Percentiles rank a stretch among this genome's conserved stretches.
phyloP scores from a whole-genome alignment of 2,329 filamentous ascomycete genomes.

The Hymenoscyphus fructigenus region DNA sequence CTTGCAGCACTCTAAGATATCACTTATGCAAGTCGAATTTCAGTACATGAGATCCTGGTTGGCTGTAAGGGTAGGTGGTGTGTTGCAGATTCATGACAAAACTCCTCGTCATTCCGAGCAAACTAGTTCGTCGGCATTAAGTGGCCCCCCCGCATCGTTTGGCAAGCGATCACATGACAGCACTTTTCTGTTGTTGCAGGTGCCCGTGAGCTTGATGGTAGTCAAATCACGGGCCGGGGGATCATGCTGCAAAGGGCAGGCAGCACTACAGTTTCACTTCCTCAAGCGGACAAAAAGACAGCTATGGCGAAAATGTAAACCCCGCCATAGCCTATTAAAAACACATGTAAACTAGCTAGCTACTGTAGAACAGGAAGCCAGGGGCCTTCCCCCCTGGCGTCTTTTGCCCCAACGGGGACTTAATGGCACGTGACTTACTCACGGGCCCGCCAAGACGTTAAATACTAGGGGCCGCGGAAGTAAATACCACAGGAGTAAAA shows the following conservation, averaged over 20 bases:
- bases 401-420: too few relatives aligned
- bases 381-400: neutral
- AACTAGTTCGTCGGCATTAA: too few relatives aligned
- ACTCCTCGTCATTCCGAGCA: too few relatives aligned
- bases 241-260: neutral
- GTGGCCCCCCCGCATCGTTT: too few relatives aligned
- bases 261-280: neutral
- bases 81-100: neutral
- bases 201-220: too few relatives aligned
- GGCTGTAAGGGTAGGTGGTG: neutral
- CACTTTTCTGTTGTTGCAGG: too few relatives aligned
- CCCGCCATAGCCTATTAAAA: neutral
- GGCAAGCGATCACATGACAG: too few relatives aligned
- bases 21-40: neutral
- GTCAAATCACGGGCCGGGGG: too few relatives aligned
- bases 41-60: neutral
- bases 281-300: neutral
- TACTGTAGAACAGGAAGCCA: neutral
- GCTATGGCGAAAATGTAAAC: neutral
- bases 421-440: neutral
- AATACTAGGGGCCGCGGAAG: too few relatives aligned
- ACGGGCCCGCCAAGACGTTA: neutral
- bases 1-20: neutral
- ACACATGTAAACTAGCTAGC: neutral
- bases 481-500: too few relatives aligned